Evolutionary conservation across 2,329 filamentous ascomycete genomes (phyloP), one percentile per base, ranked within the genome.

Genomic region (Delphinella strobiligena): DNA sequence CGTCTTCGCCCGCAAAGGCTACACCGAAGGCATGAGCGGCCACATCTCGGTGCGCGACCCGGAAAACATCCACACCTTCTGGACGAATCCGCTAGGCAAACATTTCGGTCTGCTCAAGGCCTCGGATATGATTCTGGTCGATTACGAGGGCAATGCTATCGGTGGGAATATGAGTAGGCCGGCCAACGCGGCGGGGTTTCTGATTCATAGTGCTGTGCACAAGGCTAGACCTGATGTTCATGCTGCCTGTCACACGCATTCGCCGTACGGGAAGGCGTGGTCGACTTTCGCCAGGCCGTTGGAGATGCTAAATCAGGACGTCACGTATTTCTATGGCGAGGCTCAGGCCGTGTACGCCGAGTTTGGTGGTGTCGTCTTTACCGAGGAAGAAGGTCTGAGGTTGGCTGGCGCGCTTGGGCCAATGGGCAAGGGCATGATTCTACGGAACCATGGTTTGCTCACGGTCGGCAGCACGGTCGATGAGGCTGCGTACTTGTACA

Each of bases 401-500:
- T 75, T 86, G 45, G 80, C 80, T 2, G 62, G 61, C 9, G 72
- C 78, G 1, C 62, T 87, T 1, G 80, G 80, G 0, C 56, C 64
- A 1, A 72, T 72, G 48, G 80, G 69, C 16, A 74, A 72, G 54
- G 79, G 69, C 1, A 67, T 75, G 46, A 76, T 85, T 34, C 61
- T 85, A 37, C 66, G 78, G 47, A 86, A 85, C 54, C 81, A 86
- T 58, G 82, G 82, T 0, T 61, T 87, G 27, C 58, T 86, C 37
- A 82, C 78, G 0, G 80, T 83, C 0, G 82, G 82, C 3, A 51
- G 58, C 5, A 86, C 81, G 0, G 80, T 86, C 2, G 81, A 86
- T 52, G 81, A 86, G 58, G 81, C 81, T 1, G 76, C 75, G 0
- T 86, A 78, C 55, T 56, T 84, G 37, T 81, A 83, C 53, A 75